Evolutionary conservation across 768 basidiomycete species (phyloP).

Genomic region (Calocybe gangraenosa): DNA sequence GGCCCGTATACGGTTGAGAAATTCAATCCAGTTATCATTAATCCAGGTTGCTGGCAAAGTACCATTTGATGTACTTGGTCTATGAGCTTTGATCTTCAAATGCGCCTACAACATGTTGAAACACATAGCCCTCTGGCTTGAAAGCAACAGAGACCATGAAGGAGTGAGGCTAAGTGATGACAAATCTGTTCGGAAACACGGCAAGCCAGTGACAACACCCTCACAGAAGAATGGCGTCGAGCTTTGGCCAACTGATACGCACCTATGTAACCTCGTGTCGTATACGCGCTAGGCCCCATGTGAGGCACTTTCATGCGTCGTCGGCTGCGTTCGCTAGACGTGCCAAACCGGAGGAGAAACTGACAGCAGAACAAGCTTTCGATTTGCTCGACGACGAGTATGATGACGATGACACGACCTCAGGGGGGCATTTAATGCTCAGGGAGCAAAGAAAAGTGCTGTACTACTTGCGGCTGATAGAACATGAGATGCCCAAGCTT

Average conservation of each 20-base stretch:
- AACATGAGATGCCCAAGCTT: conserved; percentile 84
- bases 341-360: conserved; percentile 35
- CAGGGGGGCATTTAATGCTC: conserved; percentile 67
- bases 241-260: conserved; percentile 13
- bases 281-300: too few species aligned
- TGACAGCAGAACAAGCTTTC: conserved; percentile 35
- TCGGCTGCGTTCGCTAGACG: conserved; percentile 29
- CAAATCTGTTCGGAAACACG: too few species aligned
- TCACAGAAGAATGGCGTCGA: conserved; percentile 16
- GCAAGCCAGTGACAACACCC: too few species aligned
- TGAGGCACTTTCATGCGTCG: conserved; percentile 21
- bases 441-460: conserved; percentile 70
- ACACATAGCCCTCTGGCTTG: too few species aligned
- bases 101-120: too few species aligned
- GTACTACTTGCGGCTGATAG: conserved; percentile 80
- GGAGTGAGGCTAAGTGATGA: too few species aligned
- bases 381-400: conserved; percentile 41
- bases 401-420: conserved; percentile 60
- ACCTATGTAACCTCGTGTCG: neutral
- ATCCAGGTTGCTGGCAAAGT: too few species aligned
- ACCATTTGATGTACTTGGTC: too few species aligned
- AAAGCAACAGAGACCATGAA: too few species aligned
- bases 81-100: too few species aligned
- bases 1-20: too few species aligned
- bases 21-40: too few species aligned